Conservation (phyloP, 805 yeast species). For the Saccharomycopsis sp. region DNA sequence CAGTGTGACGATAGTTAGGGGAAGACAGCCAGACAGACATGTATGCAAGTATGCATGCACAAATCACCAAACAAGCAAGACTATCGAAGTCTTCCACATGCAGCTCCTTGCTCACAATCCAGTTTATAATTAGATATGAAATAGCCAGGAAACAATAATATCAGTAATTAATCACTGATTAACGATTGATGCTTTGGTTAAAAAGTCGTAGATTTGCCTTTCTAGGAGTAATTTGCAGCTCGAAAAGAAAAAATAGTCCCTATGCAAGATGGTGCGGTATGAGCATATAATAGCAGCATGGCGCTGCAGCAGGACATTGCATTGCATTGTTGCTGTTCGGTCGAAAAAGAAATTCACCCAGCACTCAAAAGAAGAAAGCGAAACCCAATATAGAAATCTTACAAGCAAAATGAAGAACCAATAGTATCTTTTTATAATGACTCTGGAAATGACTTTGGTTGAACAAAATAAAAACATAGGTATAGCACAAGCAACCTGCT, state of each 20-base stretch:
- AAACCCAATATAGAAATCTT: not conserved
- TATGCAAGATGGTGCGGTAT: slow-evolving; percentile 2
- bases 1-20: not conserved
- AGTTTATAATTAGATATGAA: not conserved
- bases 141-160: not conserved
- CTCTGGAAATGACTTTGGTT: not conserved
- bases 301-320: not conserved
- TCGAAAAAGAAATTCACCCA: not conserved
- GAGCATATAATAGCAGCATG: not conserved
- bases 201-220: not conserved
- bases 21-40: not conserved
- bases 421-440: not conserved
- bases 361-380: not conserved
- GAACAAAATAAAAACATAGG: not conserved
- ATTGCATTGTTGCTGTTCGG: not conserved
- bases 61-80: not conserved
- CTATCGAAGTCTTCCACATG: too few relatives aligned
- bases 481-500: not conserved
- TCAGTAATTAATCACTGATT: not conserved
- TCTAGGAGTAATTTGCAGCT: not conserved
- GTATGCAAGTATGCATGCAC: not conserved
- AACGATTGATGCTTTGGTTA: not conserved
- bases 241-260: not conserved
- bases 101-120: not conserved
- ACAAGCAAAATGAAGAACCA: not conserved